Evolutionary conservation across 2,329 filamentous ascomycete genomes (phyloP), one percentile per base, ranked within the genome.

Genomic region (Cytospora leucostoma): DNA sequence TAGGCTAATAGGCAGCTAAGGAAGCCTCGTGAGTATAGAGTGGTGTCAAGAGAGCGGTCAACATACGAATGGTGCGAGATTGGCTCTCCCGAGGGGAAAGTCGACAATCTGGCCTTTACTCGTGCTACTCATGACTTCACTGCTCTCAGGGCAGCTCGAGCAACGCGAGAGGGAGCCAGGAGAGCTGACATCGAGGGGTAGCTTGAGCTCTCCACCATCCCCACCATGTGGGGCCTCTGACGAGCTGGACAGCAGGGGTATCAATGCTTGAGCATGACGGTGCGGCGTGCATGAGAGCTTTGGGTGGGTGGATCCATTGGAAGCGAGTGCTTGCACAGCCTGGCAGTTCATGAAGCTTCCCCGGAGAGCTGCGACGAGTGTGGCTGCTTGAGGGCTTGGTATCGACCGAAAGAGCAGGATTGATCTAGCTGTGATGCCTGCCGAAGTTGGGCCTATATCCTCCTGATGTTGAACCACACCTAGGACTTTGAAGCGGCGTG

Each of bases 161-260:
- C 37, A 35, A 51, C 10, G 37, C 57, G 51, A 56, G 56, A 56
- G 56, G 47, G 34, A 13, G n/a, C n/a, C n/a, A n/a, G n/a, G n/a
- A n/a, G n/a, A n/a, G 27, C 19, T 11, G 40, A 32, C 37, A 37
- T 54, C 60, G 63, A 60, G 64, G 61, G 64, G 61, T 65, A 65
- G 64, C 61, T 65, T 61, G 51, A 38, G 59, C 38, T 44, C 21
- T 33, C 38, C 33, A 34, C 13, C 50, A 55, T 27, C 61, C 53
- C 64, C 64, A 63, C 64, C 56, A 54, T 37, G 34, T 54, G 52
- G 57, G 32, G 38, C 56, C 64, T 40, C 57, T 60, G 54, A 64
- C 61, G 50, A 55, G 57, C 38, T 57, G 60, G 38, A 11, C 33
- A 37, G 52, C 59, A 51, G 27, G 47, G 35, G 33, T 56, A 27